These are phyloP conservation scores for Stylonectria norvegica DNA, from an alignment of 2,329 filamentous ascomycete species.

Conservation along the genomic window DNA sequence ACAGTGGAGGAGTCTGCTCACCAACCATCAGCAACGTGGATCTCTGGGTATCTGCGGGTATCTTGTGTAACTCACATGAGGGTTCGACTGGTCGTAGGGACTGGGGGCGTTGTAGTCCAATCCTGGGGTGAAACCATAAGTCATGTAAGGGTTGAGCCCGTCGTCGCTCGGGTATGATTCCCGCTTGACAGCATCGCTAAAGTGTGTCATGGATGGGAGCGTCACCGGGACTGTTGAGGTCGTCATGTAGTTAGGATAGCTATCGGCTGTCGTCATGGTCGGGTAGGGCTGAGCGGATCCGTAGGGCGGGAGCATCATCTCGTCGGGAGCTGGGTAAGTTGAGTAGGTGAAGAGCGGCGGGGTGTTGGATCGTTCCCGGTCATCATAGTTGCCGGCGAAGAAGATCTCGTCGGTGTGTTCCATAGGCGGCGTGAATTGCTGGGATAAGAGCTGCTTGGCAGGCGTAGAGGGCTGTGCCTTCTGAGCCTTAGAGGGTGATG, in stretches of 20 bases:
- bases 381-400: slow-evolving; percentile 59
- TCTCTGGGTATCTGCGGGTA: slow-evolving; percentile 39
- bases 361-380: slow-evolving; percentile 66
- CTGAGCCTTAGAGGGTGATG: slow-evolving; percentile 22
- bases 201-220: slow-evolving; percentile 63
- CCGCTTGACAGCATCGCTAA: slow-evolving; percentile 64
- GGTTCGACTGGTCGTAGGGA: slow-evolving; percentile 64
- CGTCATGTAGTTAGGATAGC: slow-evolving; percentile 55
- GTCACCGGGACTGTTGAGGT: slow-evolving; percentile 52
- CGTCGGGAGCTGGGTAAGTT: slow-evolving; percentile 64
- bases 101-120: slow-evolving; percentile 61
- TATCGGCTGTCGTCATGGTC: slow-evolving; percentile 47
- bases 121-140: slow-evolving; percentile 61
- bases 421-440: slow-evolving; percentile 62
- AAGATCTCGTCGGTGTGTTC: slow-evolving; percentile 61
- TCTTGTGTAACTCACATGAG: slow-evolving; percentile 65
- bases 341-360: slow-evolving; percentile 67
- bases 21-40: slow-evolving; percentile 47
- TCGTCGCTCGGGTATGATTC: slow-evolving; percentile 57
- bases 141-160: slow-evolving; percentile 63
- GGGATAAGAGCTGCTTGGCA: slow-evolving; percentile 39
- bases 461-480: slow-evolving; percentile 27
- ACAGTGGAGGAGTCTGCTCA: slow-evolving; percentile 71
- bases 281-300: slow-evolving; percentile 51
- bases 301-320: slow-evolving; percentile 59